Evolutionary conservation across 306 rosid genomes (phyloP).

Genomic region (Carpinus fangiana): DNA sequence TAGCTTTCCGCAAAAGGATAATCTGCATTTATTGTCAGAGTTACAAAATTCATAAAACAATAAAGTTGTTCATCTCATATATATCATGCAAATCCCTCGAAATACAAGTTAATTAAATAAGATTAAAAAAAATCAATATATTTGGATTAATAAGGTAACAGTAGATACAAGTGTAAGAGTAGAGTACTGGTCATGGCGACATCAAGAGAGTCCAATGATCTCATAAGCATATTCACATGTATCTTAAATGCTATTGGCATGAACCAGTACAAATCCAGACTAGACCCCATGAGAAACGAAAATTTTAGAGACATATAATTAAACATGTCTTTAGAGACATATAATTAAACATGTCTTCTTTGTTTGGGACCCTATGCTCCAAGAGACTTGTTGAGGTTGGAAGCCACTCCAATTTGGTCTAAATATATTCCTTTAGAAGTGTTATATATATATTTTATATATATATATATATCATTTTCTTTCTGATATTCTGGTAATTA

Average conservation of each 20-base stretch:
- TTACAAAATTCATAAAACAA: background rate
- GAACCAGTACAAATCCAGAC: constrained; percentile 25
- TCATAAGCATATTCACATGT: constrained; percentile 41
- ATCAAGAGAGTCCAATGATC: constrained; percentile 26
- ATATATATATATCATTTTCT: too few species aligned
- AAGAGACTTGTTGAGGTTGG: background rate
- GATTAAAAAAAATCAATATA: too few species aligned
- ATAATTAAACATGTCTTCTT: constrained; percentile 16
- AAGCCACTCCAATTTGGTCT: constrained; percentile 21
- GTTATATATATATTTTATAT: too few species aligned
- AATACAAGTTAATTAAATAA: too few species aligned
- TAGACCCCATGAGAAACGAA: constrained; percentile 10
- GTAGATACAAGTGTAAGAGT: background rate
- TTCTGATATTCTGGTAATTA: background rate
- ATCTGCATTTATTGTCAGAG: background rate
- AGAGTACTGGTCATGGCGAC: constrained; percentile 27
- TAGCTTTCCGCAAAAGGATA: background rate
- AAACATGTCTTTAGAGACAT: constrained; percentile 21
- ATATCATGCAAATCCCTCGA: background rate
- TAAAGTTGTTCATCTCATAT: background rate
- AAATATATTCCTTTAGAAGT: background rate
- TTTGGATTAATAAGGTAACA: background rate
- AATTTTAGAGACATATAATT: constrained; percentile 24
- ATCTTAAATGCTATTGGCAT: constrained; percentile 42
- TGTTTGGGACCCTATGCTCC: constrained; percentile 30